Conservation (phyloP, 2,329 filamentous ascomycete genomes). For the Pseudocercospora cruenta region DNA sequence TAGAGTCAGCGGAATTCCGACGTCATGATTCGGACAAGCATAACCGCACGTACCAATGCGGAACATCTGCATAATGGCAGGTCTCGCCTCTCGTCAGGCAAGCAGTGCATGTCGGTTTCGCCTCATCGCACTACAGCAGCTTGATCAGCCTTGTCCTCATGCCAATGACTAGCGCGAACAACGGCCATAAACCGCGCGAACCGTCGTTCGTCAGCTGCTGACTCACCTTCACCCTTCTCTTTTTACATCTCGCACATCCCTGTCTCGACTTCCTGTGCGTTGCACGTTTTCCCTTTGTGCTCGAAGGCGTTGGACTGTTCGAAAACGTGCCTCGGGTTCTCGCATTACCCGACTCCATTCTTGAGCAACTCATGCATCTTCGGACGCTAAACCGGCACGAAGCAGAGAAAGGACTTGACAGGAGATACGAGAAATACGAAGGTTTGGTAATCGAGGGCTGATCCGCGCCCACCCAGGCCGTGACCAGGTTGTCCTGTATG, state of each 20-base stretch:
- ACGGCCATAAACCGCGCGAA: background rate
- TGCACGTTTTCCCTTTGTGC: background rate
- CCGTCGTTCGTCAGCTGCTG: background rate
- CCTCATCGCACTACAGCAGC: conserved; percentile 12
- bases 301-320: background rate
- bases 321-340: background rate
- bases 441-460: background rate
- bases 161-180: background rate
- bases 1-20: background rate
- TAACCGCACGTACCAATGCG: background rate
- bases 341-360: background rate
- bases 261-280: conserved; percentile 11
- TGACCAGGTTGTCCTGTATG: background rate
- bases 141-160: background rate
- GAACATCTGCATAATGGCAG: conserved; percentile 10
- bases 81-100: conserved; percentile 11
- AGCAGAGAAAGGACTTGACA: background rate
- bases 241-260: conserved; percentile 8
- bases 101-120: conserved; percentile 6
- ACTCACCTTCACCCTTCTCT: conserved; percentile 11
- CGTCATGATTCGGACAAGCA: background rate
- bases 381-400: background rate
- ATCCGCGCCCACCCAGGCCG: background rate
- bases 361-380: background rate
- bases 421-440: background rate